These are phyloP conservation scores for Bryopsis sp. DNA, from an alignment of 139 green algal species.

Conservation along the genomic window DNA sequence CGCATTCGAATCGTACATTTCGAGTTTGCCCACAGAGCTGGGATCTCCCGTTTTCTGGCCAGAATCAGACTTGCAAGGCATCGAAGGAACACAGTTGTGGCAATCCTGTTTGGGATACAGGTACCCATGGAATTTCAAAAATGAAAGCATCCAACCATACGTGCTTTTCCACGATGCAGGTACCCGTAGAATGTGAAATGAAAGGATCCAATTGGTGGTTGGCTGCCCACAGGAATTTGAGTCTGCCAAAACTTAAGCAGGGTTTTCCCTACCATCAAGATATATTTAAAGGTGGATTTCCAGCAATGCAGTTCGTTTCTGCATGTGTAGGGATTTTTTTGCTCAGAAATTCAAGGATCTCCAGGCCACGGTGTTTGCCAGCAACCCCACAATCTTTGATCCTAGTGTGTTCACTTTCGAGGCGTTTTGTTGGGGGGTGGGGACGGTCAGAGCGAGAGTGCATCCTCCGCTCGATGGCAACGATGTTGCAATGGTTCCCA, in stretches of 20 bases:
- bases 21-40: conserved; percentile 30
- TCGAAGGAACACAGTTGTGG: conserved; percentile 63
- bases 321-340: conserved; percentile 51
- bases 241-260: not conserved
- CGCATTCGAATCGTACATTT: conserved; percentile 39
- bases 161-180: not conserved
- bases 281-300: not conserved
- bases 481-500: conserved; percentile 61
- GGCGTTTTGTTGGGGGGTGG: conserved; percentile 69
- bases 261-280: not conserved
- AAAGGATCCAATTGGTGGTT: not conserved
- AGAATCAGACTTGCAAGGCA: conserved; percentile 37
- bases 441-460: conserved; percentile 51
- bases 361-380: conserved; percentile 30
- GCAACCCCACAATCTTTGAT: conserved; percentile 29
- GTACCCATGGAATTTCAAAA: conserved; percentile 26
- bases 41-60: conserved; percentile 58
- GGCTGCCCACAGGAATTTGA: not conserved
- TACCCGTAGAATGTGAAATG: not conserved
- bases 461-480: conserved; percentile 61
- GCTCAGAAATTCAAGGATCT: conserved; percentile 41
- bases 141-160: not conserved
- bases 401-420: conserved; percentile 43
- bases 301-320: conserved; percentile 9
- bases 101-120: conserved; percentile 45